Percentiles rank a stretch among this genome's conserved stretches.
Conservation (phyloP, 1,284 basidiomycete species). For the Garcileccinum viscosum region DNA sequence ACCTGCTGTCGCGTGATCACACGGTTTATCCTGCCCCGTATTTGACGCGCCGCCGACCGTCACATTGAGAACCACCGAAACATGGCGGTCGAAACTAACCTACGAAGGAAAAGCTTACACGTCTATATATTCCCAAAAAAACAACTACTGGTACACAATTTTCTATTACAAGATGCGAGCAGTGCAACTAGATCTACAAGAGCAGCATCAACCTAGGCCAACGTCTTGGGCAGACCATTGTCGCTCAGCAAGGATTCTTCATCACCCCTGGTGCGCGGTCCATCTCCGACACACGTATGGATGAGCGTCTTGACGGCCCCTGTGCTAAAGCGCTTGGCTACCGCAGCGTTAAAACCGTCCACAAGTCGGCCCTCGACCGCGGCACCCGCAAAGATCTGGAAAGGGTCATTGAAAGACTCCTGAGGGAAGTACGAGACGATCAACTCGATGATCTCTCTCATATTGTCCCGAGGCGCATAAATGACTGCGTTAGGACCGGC, state of each 20-base stretch:
- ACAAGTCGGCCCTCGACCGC: constrained; percentile 56
- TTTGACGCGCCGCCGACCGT: not conserved
- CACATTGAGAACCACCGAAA: not conserved
- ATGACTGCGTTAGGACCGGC: constrained; percentile 99
- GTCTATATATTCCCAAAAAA: not conserved
- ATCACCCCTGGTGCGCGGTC: constrained; percentile 70
- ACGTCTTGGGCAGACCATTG: constrained; percentile 62
- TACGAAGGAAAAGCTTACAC: not conserved
- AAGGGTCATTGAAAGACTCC: constrained; percentile 77
- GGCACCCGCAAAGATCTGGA: constrained; percentile 60
- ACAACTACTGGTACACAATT: not conserved
- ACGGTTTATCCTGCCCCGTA: too few species aligned
- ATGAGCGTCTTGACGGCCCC: constrained; percentile 89
- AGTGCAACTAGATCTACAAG: constrained; percentile 3
- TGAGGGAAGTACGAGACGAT: constrained; percentile 88
- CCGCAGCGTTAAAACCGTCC: constrained; percentile 78
- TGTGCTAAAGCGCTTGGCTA: constrained; percentile 74
- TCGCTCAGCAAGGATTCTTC: constrained; percentile 62
- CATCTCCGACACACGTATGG: constrained; percentile 91
- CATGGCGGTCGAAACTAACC: not conserved
- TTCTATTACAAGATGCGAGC: constrained; percentile 5
- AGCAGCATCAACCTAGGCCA: constrained; percentile 17
- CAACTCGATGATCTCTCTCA: constrained; percentile 78
- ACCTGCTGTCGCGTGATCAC: too few species aligned
- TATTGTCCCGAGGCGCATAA: constrained; percentile 83